Percentiles rank a stretch among this genome's conserved stretches.
These are phyloP conservation scores for Boeremia exigua DNA, from an alignment of 2,329 filamentous ascomycete species.

Conservation along the genomic window DNA sequence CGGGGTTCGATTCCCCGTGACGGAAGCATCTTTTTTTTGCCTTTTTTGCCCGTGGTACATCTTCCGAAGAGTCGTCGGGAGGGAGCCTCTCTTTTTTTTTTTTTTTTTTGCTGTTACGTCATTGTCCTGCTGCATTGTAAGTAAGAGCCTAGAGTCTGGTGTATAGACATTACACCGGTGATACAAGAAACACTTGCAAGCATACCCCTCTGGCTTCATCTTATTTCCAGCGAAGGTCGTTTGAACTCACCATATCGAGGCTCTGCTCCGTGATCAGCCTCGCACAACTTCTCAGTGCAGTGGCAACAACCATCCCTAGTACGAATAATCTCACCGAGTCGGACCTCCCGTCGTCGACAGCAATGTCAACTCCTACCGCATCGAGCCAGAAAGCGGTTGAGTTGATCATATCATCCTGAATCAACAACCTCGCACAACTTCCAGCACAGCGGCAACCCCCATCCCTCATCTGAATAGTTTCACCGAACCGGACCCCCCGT, in stretches of 20 bases:
- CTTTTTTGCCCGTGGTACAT: no score
- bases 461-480: no score
- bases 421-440: neutral
- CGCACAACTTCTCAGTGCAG: neutral
- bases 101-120: neutral
- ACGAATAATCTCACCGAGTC: neutral
- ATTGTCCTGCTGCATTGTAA: no score
- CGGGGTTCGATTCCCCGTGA: conserved; percentile 16
- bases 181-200: no score
- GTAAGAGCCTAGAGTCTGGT: no score
- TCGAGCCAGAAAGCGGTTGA: neutral
- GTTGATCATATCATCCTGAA: neutral
- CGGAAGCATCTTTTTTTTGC: neutral
- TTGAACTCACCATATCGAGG: no score
- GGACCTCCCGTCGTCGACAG: neutral
- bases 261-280: no score
- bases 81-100: neutral
- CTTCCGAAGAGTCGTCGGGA: no score
- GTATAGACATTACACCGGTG: no score
- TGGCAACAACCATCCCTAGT: neutral
- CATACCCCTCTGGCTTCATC: no score
- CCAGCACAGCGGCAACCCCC: no score
- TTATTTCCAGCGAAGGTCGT: no score
- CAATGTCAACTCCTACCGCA: neutral
- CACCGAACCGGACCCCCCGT: neutral